Conservation (phyloP, 1,284 basidiomycete species). For the Cutaneotrichosporon curvatum region DNA sequence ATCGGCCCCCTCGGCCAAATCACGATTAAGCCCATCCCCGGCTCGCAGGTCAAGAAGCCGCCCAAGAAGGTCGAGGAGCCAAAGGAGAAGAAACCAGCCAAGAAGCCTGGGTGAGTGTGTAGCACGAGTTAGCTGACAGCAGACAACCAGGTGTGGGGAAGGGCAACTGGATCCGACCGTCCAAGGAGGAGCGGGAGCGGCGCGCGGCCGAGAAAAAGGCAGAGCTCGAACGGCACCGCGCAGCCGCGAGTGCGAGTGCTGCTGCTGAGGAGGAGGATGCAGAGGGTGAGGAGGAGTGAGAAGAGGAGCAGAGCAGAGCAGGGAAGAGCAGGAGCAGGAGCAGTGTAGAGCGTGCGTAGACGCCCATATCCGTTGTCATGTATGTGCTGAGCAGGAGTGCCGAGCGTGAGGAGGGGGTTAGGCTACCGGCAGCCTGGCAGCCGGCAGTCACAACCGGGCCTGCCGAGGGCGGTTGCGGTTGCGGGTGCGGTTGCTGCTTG, state of each 20-base stretch:
- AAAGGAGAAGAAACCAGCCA: conserved; percentile 24
- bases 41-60: conserved; percentile 9
- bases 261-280: conserved; percentile 27
- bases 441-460: too few species aligned
- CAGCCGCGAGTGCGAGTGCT: conserved; percentile 5
- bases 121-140: neutral
- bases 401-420: too few species aligned
- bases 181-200: conserved; percentile 37
- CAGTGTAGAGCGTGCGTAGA: too few species aligned
- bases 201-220: conserved; percentile 32
- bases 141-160: conserved; percentile 41
- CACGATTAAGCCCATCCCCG: conserved; percentile 23
- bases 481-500: too few species aligned
- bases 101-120: conserved; percentile 29
- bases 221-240: conserved; percentile 15
- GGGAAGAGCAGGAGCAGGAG: too few species aligned
- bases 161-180: conserved; percentile 43
- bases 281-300: conserved; percentile 21
- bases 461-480: too few species aligned
- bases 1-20: conserved; percentile 44
- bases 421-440: too few species aligned
- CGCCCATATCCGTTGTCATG: too few species aligned
- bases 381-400: too few species aligned
- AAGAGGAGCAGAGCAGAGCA: conserved; percentile 7
- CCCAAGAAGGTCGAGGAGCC: conserved; percentile 7